A percentile compares a stretch with the other conserved stretches of the same genome.
Conservation (phyloP, 2,329 filamentous ascomycete genomes). For the Arachnomyces sp. region DNA sequence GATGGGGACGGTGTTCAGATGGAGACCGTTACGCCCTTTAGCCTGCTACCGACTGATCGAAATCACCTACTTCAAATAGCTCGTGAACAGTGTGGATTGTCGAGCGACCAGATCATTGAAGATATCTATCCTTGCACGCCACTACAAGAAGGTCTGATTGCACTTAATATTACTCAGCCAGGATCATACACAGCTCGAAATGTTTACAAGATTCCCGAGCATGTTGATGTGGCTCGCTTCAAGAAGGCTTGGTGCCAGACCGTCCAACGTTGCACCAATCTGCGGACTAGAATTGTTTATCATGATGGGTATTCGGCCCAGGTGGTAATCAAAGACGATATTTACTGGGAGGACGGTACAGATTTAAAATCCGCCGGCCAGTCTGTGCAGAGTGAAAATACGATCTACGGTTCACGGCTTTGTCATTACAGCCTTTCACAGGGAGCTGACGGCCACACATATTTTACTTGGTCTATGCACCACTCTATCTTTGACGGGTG, state of each 20-base stretch:
- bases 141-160: slow-evolving; percentile 14
- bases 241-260: slow-evolving; percentile 31
- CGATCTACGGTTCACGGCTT: too few relatives aligned
- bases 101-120: slow-evolving; percentile 6
- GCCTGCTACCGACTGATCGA: slow-evolving; percentile 12
- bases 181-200: slow-evolving; percentile 34
- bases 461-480: slow-evolving; percentile 33
- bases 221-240: slow-evolving; percentile 26
- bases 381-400: slow-evolving; percentile 37
- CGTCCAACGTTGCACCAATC: slow-evolving; percentile 26
- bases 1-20: slow-evolving; percentile 4
- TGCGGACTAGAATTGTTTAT: slow-evolving; percentile 31
- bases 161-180: slow-evolving; percentile 16
- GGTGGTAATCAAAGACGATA: slow-evolving; percentile 17
- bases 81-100: slow-evolving; percentile 5
- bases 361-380: slow-evolving; percentile 15
- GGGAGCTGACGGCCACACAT: too few relatives aligned
- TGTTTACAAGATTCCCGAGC: slow-evolving; percentile 20
- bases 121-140: slow-evolving; percentile 14
- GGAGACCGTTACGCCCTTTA: slow-evolving; percentile 5
- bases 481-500: slow-evolving; percentile 39
- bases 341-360: slow-evolving; percentile 15
- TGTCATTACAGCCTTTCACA: too few relatives aligned
- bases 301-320: slow-evolving; percentile 15
- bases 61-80: too few relatives aligned